phyloP scores from a whole-genome alignment of 2,329 filamentous ascomycete species.

The Byssothecium circinans region DNA sequence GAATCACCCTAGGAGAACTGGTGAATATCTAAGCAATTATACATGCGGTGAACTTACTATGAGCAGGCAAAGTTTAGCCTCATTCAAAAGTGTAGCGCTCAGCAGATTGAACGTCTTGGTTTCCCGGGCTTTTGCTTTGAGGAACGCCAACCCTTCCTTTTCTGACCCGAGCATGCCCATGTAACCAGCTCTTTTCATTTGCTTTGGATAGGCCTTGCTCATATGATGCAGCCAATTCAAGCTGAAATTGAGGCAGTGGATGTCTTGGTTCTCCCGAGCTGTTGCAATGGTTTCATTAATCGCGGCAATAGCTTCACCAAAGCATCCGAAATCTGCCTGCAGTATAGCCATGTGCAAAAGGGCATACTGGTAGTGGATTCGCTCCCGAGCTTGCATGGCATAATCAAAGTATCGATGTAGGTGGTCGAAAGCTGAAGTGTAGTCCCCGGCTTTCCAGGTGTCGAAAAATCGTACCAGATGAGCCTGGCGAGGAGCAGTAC shows the following conservation, averaged over 20 bases:
- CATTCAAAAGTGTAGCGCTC: slow-evolving; percentile 80
- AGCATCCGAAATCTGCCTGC: slow-evolving; percentile 92
- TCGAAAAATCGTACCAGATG: slow-evolving; percentile 88
- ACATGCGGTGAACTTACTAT: slow-evolving; percentile 59
- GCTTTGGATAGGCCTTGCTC: slow-evolving; percentile 76
- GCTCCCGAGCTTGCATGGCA: slow-evolving; percentile 81
- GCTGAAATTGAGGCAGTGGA: slow-evolving; percentile 89
- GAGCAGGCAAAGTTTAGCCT: slow-evolving; percentile 77
- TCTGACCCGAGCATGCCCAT: slow-evolving; percentile 75
- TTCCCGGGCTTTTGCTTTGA: slow-evolving; percentile 84
- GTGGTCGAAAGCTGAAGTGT: slow-evolving; percentile 84
- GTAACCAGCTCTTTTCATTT: slow-evolving; percentile 70
- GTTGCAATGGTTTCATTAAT: slow-evolving; percentile 95
- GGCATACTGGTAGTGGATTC: slow-evolving; percentile 90
- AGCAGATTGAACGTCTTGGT: slow-evolving; percentile 82
- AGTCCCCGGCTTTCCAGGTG: slow-evolving; percentile 88
- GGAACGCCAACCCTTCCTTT: slow-evolving; percentile 77
- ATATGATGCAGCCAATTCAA: slow-evolving; percentile 97
- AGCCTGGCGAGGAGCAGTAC: slow-evolving; percentile 69
- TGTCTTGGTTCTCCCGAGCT: slow-evolving; percentile 91
- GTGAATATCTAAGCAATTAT: slow-evolving; percentile 4
- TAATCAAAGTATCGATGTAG: slow-evolving; percentile 97
- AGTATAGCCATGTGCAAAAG: slow-evolving; percentile 90
- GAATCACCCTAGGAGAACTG: slow-evolving; percentile 54
- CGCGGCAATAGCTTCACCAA: slow-evolving; percentile 84